Base-by-base conservation (phyloP, 805 yeast species). In the Sugiyamaella smithiae region DNA sequence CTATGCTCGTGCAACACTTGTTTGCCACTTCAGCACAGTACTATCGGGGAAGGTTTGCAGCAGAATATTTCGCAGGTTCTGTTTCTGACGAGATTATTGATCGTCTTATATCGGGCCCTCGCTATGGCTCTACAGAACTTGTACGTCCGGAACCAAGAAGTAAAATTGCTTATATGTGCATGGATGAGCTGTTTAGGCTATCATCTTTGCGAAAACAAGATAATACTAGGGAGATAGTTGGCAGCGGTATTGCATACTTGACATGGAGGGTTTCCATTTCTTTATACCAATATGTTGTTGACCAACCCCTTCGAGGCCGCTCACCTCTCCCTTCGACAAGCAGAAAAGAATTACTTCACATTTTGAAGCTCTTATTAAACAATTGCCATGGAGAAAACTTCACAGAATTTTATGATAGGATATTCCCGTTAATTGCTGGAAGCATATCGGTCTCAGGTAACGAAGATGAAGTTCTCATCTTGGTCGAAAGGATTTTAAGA, bases 271-370 rank as follows among this genome's bases (percentile, higher is more conserved):
- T 77, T 22, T 79, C 85, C 0, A 73, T 85, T 52, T 74, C 80
- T 0, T 65, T 90, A 38, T 72, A 84, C 48, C 77, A 84, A 50
- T 82, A 78, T 52, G 68, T 85, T 5, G 78, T 84, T 12, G 89
- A 85, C 54, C 77, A 74, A 44, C 76, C 73, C 26, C 66, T 89
- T 9, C 61, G 83, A 4, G 78, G 81, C 29, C 69, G 64, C 25
- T 76, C 76, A 45, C 97, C 97, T 0, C 68, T 85, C 12, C 78
- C 91, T 0, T 72, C 75, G 33, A 64, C 85, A 5, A 88, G 87
- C 55, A 77, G 77, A 46, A 65, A 68, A 4, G 98, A 90, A 62
- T 59, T 89, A 12, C 29, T 55, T 2, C 55, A 54, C 26, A 52
- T 67, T n/a, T 53, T 68, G 12, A 22, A 46, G 12, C 32, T 28